Percentiles rank a stretch among this genome's conserved stretches.
Evolutionary conservation across 306 rosid genomes (phyloP).

Genomic region (Corylus americana): DNA sequence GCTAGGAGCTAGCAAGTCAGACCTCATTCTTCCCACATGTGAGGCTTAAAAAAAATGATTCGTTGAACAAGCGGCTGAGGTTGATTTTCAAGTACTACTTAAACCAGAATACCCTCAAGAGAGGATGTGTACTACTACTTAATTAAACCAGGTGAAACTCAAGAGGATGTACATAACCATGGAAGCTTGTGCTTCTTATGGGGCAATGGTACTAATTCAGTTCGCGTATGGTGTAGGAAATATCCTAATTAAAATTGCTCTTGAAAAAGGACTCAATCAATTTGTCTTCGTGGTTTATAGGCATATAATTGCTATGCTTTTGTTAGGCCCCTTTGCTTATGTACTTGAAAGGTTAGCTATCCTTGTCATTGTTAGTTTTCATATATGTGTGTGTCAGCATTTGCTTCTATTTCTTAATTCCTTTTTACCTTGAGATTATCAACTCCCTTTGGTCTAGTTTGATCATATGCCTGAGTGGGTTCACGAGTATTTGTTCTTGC

Average conservation of each 20-base stretch:
- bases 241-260: conserved; percentile 24
- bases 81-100: not conserved
- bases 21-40: not conserved
- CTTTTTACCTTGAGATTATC: no score
- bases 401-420: not conserved
- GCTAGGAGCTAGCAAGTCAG: not conserved
- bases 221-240: conserved; percentile 27
- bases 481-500: not conserved
- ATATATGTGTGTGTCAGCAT: not conserved
- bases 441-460: no score
- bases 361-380: not conserved
- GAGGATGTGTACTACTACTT: not conserved
- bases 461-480: no score
- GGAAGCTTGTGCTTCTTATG: conserved; percentile 17
- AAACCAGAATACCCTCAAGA: not conserved
- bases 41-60: not conserved
- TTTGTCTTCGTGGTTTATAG: conserved; percentile 38
- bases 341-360: conserved; percentile 28
- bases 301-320: conserved; percentile 30
- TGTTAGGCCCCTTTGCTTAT: conserved; percentile 35
- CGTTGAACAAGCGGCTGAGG: not conserved
- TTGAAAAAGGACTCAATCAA: conserved; percentile 33
- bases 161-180: conserved; percentile 5
- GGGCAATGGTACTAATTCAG: conserved; percentile 27
- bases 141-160: not conserved